Conservation (phyloP, 257 asterid genomes). For the Coffea canephora region DNA sequence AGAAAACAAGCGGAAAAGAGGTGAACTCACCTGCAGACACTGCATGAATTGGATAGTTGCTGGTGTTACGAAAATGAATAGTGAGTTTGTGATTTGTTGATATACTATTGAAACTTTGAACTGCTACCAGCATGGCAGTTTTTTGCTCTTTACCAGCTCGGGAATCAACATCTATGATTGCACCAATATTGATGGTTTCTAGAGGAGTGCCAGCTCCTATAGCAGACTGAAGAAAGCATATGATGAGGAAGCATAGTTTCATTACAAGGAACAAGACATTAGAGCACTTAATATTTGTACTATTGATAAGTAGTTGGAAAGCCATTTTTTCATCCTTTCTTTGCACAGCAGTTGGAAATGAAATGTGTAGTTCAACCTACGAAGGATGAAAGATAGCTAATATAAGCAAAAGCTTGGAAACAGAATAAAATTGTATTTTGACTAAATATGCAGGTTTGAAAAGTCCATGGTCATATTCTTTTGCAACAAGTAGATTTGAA, state of each 20-base stretch:
- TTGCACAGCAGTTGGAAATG: neutral
- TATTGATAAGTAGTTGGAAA: neutral
- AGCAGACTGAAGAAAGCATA: constrained; percentile 5
- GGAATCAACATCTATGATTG: constrained; percentile 34
- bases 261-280: neutral
- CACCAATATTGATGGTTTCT: constrained; percentile 30
- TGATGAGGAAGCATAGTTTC: neutral
- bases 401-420: too few species aligned
- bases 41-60: constrained; percentile 32
- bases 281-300: neutral
- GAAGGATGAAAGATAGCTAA: neutral
- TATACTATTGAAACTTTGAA: constrained; percentile 20
- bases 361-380: neutral
- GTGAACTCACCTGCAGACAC: constrained; percentile 30
- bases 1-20: neutral
- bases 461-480: neutral
- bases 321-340: neutral
- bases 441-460: neutral
- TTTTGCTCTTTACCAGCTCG: constrained; percentile 43
- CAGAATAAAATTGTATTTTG: neutral
- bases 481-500: neutral
- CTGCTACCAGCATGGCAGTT: constrained; percentile 36
- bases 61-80: constrained; percentile 31
- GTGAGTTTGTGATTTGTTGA: constrained; percentile 17
- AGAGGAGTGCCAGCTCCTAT: constrained; percentile 2